Evolutionary conservation across 306 rosid species (phyloP).

Genomic region (Vigna angularis): DNA sequence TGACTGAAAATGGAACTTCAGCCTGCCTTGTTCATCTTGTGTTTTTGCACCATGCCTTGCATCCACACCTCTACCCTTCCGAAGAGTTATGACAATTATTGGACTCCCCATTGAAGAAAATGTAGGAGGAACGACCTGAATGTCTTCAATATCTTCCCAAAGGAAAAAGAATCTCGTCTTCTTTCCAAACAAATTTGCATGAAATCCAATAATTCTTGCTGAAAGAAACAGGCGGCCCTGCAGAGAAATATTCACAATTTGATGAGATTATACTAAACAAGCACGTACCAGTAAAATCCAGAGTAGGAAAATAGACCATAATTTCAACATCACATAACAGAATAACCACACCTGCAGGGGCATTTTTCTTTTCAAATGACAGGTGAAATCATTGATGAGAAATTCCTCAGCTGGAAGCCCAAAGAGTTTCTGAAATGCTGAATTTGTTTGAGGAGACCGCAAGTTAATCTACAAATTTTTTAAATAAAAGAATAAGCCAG

Average conservation of each 20-base stretch:
- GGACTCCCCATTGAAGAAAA: constrained; percentile 99
- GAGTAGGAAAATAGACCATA: constrained; percentile 27
- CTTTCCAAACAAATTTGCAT: constrained; percentile 90
- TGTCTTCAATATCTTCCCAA: constrained; percentile 98
- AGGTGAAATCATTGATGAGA: constrained; percentile 96
- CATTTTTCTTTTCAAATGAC: constrained; percentile 97
- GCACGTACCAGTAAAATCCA: constrained; percentile 27
- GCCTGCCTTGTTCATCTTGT: constrained; percentile 91
- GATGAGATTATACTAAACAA: constrained; percentile 38
- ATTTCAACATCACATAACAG: constrained; percentile 33
- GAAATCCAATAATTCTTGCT: constrained; percentile 92
- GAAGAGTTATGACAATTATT: constrained; percentile 80
- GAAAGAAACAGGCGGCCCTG: constrained; percentile 98
- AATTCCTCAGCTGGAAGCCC: constrained; percentile 97
- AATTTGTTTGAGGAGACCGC: constrained; percentile 98
- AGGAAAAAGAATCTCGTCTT: constrained; percentile 88
- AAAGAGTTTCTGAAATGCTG: constrained; percentile 89
- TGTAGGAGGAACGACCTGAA: constrained; percentile 77
- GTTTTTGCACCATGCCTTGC: constrained; percentile 95
- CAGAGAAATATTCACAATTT: constrained; percentile 42
- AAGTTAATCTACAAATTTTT: constrained; percentile 65
- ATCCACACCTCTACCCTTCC: constrained; percentile 87
- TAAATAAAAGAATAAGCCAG: constrained; percentile 14
- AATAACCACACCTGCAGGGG: constrained; percentile 78
- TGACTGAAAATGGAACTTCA: constrained; percentile 94